Conservation (phyloP, 179 eudicot genomes). For the Heliamphora pulchella region DNA sequence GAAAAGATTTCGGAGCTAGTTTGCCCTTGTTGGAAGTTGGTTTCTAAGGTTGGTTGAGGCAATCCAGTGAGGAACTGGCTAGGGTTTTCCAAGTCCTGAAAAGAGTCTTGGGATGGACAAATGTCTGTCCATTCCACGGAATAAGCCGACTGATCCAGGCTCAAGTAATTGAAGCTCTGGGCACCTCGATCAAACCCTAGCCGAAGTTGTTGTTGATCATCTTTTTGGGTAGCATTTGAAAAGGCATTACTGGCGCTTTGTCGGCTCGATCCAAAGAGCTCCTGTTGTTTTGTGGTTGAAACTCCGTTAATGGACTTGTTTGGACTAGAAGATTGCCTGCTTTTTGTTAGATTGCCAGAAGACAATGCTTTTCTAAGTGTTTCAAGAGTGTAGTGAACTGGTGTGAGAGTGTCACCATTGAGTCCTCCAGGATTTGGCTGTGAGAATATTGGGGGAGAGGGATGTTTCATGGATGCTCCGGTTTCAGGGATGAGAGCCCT, state of each 20-base stretch:
- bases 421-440: background rate
- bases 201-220: background rate
- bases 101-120: background rate
- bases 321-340: background rate
- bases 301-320: background rate
- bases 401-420: background rate
- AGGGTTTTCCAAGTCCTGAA: background rate
- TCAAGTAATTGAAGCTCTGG: background rate
- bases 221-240: background rate
- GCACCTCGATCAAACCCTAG: background rate
- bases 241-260: no score
- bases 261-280: background rate
- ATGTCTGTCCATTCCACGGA: no score
- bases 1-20: background rate
- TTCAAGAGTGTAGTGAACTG: background rate
- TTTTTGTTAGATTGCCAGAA: background rate
- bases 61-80: background rate
- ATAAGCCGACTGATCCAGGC: background rate
- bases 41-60: background rate
- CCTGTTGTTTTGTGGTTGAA: no score
- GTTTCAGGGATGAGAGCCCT: background rate
- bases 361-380: slow-evolving; percentile 5
- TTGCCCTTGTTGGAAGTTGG: background rate
- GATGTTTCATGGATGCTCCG: background rate
- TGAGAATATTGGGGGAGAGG: background rate